Conservation (phyloP, 2,329 filamentous ascomycete species). For the Cordyceps pruinosa region DNA sequence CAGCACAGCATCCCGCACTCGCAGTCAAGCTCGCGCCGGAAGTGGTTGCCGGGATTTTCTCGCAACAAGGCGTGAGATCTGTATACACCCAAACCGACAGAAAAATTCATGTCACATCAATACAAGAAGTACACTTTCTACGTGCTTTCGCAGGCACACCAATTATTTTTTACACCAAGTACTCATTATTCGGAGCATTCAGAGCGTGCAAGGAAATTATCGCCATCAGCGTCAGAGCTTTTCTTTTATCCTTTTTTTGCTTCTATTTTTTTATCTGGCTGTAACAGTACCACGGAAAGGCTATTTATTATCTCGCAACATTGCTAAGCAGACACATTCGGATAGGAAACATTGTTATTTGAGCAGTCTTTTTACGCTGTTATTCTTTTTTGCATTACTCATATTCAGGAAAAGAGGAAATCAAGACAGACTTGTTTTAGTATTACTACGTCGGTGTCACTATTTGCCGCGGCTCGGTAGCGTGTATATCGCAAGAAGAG, state of each 20-base stretch:
- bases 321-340: not conserved
- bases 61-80: constrained; percentile 11
- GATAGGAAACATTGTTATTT: not conserved
- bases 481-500: too few relatives aligned
- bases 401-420: not conserved
- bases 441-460: too few relatives aligned
- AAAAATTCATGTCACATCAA: not conserved
- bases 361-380: not conserved
- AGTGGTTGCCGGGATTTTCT: constrained; percentile 30
- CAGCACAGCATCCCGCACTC: not conserved
- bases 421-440: not conserved
- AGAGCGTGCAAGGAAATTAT: not conserved
- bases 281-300: not conserved
- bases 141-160: not conserved
- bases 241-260: not conserved
- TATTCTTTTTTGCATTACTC: not conserved
- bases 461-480: too few relatives aligned
- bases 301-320: not conserved
- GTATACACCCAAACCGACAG: too few relatives aligned
- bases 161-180: not conserved
- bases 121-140: not conserved
- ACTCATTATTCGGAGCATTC: not conserved
- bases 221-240: not conserved
- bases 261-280: not conserved
- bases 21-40: constrained; percentile 23